Evolutionary conservation across 768 basidiomycete genomes (phyloP).

Genomic region (Ramaria rubella): DNA sequence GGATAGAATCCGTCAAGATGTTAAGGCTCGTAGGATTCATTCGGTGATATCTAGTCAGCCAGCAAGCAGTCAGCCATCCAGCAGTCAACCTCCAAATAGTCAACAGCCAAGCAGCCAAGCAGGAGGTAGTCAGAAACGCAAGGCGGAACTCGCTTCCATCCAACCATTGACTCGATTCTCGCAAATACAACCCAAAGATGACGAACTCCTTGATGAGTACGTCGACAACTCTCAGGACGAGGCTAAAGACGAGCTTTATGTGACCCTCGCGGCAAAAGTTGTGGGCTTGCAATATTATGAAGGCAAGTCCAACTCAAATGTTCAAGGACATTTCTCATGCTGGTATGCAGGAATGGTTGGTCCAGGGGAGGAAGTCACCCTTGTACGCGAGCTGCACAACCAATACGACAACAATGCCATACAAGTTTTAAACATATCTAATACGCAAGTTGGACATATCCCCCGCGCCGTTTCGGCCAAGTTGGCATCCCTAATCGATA

Average conservation of each 20-base stretch:
- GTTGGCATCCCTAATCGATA: constrained; percentile 69
- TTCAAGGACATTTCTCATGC: background rate
- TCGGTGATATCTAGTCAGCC: constrained; percentile 35
- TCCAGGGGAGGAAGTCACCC: constrained; percentile 65
- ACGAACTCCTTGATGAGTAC: constrained; percentile 35
- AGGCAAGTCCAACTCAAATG: constrained; percentile 33
- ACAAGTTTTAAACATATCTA: constrained; percentile 72
- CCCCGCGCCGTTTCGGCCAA: constrained; percentile 50
- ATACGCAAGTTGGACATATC: constrained; percentile 75
- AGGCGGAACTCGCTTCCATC: constrained; percentile 22
- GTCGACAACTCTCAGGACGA: constrained; percentile 36
- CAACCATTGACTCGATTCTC: constrained; percentile 12
- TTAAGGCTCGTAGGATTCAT: constrained; percentile 48
- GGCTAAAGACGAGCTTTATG: constrained; percentile 59
- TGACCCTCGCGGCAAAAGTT: constrained; percentile 49
- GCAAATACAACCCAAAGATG: constrained; percentile 29
- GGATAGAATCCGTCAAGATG: constrained; percentile 52
- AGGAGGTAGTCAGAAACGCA: constrained; percentile 34
- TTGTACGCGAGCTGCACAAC: constrained; percentile 63
- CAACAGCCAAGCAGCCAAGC: background rate
- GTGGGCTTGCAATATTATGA: constrained; percentile 84
- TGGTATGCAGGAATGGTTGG: constrained; percentile 59
- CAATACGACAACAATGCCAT: constrained; percentile 72
- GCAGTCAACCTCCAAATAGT: no score
- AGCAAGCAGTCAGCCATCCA: background rate